Conservation (phyloP, 164 flowering plant species). For the Dillenia suffruticosa region DNA sequence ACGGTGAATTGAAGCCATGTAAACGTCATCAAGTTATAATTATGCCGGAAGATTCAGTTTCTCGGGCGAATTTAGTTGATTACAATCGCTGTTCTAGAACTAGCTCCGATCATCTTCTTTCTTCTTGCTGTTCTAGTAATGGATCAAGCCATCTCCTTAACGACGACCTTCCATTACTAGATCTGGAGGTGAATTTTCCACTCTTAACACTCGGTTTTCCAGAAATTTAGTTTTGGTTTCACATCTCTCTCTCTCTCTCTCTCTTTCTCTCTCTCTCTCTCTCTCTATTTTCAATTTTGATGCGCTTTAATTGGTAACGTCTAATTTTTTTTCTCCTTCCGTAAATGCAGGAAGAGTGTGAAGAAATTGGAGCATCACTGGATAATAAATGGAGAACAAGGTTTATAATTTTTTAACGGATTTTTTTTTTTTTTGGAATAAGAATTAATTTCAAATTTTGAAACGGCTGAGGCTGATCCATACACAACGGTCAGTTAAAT, state of each 20-base stretch:
- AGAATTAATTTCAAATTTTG: constrained; percentile 7
- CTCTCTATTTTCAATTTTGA: constrained; percentile 11
- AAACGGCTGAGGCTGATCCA: neutral
- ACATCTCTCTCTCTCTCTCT: neutral
- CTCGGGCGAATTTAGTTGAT: constrained; percentile 9
- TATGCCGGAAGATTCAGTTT: constrained; percentile 4
- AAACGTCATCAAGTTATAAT: constrained; percentile 14
- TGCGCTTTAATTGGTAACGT: neutral
- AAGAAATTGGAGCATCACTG: constrained; percentile 23
- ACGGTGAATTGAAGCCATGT: constrained; percentile 8
- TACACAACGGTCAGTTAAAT: constrained; percentile 4
- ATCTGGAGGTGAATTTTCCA: constrained; percentile 38
- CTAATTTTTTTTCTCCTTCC: constrained; percentile 2
- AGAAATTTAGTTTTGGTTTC: neutral
- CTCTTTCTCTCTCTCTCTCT: constrained; percentile 5
- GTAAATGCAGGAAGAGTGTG: constrained; percentile 19
- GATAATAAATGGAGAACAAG: constrained; percentile 22
- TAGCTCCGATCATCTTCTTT: constrained; percentile 8
- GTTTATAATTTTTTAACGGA: constrained; percentile 6
- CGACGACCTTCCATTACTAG: constrained; percentile 26
- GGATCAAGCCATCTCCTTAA: constrained; percentile 28
- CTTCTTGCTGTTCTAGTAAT: constrained; percentile 48
- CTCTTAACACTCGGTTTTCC: neutral
- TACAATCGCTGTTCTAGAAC: constrained; percentile 14
- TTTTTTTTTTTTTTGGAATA: constrained; percentile 1